phyloP scores from a whole-genome alignment of 192 early-diverging fungal genomes.

The Allomyces javanicus region DNA sequence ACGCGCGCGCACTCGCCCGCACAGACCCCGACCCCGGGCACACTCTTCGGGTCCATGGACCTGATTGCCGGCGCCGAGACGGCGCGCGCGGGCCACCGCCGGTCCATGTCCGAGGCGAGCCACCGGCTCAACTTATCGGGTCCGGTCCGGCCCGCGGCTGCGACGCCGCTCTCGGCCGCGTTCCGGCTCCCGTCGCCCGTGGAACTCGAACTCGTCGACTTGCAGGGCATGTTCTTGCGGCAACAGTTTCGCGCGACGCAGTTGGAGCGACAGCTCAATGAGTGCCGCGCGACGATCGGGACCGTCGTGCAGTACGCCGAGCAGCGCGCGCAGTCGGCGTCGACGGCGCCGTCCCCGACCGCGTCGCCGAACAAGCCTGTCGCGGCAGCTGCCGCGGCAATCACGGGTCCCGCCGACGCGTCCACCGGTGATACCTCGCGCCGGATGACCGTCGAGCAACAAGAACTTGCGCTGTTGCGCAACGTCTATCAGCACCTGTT shows the following conservation, averaged over 20 bases:
- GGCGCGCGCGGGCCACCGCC: no score
- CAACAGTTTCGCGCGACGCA: neutral
- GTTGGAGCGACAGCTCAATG: neutral
- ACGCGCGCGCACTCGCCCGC: no score
- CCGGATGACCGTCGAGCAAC: neutral
- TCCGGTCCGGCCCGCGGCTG: no score
- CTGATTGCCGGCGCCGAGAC: no score
- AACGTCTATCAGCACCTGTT: neutral
- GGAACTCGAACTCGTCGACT: neutral
- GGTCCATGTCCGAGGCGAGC: no score
- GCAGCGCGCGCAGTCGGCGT: neutral
- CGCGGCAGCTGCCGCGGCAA: neutral
- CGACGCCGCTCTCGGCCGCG: no score
- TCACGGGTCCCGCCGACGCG: neutral
- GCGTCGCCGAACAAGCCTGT: neutral
- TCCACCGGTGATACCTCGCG: neutral
- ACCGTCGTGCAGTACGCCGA: neutral
- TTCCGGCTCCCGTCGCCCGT: neutral
- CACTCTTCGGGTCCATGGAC: no score
- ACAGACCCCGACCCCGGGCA: no score
- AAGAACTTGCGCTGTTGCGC: neutral
- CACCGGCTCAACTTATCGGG: no score
- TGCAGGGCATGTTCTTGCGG: neutral
- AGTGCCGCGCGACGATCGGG: neutral
- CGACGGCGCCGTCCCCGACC: neutral